Evolutionary conservation across 2,329 filamentous ascomycete genomes (phyloP).

Genomic region (Gaeumannomyces sp.): DNA sequence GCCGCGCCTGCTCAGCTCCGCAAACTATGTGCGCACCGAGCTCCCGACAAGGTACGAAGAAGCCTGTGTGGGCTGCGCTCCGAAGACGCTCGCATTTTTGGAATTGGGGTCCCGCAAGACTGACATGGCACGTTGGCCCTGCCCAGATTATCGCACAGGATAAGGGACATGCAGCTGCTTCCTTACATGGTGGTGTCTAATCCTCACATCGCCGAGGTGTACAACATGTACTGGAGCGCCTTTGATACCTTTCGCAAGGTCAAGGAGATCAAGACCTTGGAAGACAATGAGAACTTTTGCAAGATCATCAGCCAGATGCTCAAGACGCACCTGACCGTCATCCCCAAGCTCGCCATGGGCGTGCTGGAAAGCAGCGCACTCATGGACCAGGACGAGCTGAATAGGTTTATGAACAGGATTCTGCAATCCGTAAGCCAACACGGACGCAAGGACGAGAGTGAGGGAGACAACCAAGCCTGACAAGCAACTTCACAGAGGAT

Average conservation of each 20-base stretch:
- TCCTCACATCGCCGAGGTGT: constrained; percentile 85
- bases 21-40: constrained; percentile 95
- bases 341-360: constrained; percentile 89
- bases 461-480: background rate
- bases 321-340: constrained; percentile 84
- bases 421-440: constrained; percentile 65
- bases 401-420: constrained; percentile 92
- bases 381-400: constrained; percentile 74
- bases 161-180: constrained; percentile 94
- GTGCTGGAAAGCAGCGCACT: constrained; percentile 83
- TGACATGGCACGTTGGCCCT: background rate
- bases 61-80: constrained; percentile 14
- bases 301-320: constrained; percentile 72
- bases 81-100: background rate
- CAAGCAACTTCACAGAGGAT: constrained; percentile 63
- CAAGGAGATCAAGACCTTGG: constrained; percentile 73
- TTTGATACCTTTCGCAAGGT: constrained; percentile 86
- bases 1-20: constrained; percentile 80
- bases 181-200: constrained; percentile 97
- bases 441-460: background rate
- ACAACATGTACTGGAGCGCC: constrained; percentile 94
- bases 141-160: constrained; percentile 75
- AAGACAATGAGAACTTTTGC: constrained; percentile 88
- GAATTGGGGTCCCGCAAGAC: constrained; percentile 6
- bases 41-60: constrained; percentile 67